These are phyloP conservation scores for Gomphus bonarii DNA, from an alignment of 1,284 basidiomycete genomes.

Conservation along the genomic window DNA sequence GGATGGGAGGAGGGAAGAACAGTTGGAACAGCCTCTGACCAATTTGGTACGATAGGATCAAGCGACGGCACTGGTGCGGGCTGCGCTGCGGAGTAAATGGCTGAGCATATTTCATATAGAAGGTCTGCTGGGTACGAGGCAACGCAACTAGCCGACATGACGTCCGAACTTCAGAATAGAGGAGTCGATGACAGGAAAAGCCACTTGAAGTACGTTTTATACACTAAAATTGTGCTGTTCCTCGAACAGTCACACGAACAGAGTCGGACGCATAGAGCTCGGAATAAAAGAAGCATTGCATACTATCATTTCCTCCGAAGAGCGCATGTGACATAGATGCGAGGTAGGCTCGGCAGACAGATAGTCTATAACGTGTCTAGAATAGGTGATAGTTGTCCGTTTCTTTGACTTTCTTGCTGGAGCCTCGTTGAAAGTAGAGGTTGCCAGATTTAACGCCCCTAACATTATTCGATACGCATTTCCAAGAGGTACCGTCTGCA, in stretches of 20 bases:
- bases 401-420: not conserved
- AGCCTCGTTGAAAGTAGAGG: not conserved
- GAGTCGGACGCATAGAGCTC: not conserved
- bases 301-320: not conserved
- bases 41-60: constrained; percentile 45
- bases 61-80: constrained; percentile 47
- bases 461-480: not conserved
- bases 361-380: not conserved
- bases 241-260: not conserved
- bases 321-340: not conserved
- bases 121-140: constrained; percentile 47
- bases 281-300: not conserved
- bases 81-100: constrained; percentile 52
- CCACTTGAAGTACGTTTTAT: not conserved
- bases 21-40: constrained; percentile 41
- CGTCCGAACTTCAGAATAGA: not conserved
- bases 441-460: not conserved
- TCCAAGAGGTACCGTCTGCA: not conserved
- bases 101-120: constrained; percentile 54
- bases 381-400: not conserved
- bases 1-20: constrained; percentile 61
- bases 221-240: not conserved
- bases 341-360: not conserved
- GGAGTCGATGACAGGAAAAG: not conserved
- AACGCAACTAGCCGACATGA: constrained; percentile 12